Evolutionary conservation across 164 flowering plant genomes (phyloP).

Genomic region (Litsea cubeba): DNA sequence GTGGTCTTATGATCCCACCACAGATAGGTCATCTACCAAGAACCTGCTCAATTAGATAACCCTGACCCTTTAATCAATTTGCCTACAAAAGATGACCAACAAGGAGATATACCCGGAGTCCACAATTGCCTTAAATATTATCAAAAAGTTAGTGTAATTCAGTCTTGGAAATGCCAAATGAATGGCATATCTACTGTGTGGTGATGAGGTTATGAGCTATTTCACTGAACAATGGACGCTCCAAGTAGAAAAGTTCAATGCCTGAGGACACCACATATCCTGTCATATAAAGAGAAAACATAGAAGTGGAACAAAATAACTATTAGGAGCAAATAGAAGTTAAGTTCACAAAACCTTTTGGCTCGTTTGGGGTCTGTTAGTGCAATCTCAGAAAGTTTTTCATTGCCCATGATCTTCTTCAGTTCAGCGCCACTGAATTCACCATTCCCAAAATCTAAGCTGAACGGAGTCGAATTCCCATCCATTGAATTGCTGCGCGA

Average conservation of each 20-base stretch:
- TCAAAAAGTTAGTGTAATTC: not conserved
- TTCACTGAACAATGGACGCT: not conserved
- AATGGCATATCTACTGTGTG: not conserved
- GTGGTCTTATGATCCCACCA: not conserved
- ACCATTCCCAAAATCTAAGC: constrained; percentile 65
- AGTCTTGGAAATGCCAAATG: not conserved
- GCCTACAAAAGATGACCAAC: not conserved
- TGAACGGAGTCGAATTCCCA: constrained; percentile 49
- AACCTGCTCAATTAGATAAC: not conserved
- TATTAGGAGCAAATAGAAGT: not conserved
- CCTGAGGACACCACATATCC: not conserved
- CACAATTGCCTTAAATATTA: not conserved
- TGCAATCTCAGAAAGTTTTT: constrained; percentile 63
- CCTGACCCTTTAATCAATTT: not conserved
- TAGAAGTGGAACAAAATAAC: not conserved
- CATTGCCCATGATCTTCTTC: constrained; percentile 62
- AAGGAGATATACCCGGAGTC: not conserved
- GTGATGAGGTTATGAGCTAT: not conserved
- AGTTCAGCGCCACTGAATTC: constrained; percentile 67
- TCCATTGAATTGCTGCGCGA: constrained; percentile 65
- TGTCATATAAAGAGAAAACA: not conserved
- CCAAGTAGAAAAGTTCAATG: not conserved
- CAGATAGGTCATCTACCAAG: not conserved
- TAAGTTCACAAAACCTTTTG: constrained; percentile 42
- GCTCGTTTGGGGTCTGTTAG: constrained; percentile 62